Base-by-base conservation (phyloP, 306 rosid genomes). In the Gastrolobium bilobum region DNA sequence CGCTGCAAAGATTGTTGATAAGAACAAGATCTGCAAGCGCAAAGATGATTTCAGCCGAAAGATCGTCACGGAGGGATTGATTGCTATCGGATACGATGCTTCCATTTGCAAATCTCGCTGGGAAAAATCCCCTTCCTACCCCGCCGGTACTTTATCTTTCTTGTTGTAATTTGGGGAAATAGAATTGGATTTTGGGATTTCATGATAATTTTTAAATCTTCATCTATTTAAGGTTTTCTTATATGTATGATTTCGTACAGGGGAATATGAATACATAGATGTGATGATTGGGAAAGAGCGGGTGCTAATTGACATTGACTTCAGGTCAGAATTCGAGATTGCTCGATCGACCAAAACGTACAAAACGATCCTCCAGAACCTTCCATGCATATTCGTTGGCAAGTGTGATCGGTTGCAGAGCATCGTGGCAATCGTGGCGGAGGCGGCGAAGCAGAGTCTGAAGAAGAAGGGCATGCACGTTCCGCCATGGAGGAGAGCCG, bases 21-120 rank as follows among this genome's bases (percentile, higher is more conserved):
- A 83, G 82, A 92, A 87, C 75, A 95, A 90, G 84, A 84, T 60
- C 63, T 81, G 91, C 72, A 95, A 90, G 76, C 82, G 86, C 38
- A 95, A 91, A 83, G 96, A 91, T 72, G 84, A 67, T 62, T 71
- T 72, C 52, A 82, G 91, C 87, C 78, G 94, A 75, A 40, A 80
- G 26, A 76, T 81, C 7, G 85, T 91, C 29, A 69, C 84, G 1
- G 85, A 92, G 4, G 88, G 75, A 34, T 75, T 95, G 46, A 13
- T 76, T 42, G 77, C 89, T 7, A 89, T 90, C 10, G 99, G 97
- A 60, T 95, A 95, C 86, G 95, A 95, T 82, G 92, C 98, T 31
- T 90, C 93, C 2, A 44, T 90, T 58, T 91, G 97, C 89, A 95
- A 88, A 88, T 89, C 98, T 64, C 95, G 89, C 61, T 95, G 99